Evolutionary conservation across 164 flowering plant species (phyloP), one percentile per base, ranked within the genome.

Genomic region (Magnolia officinalis): DNA sequence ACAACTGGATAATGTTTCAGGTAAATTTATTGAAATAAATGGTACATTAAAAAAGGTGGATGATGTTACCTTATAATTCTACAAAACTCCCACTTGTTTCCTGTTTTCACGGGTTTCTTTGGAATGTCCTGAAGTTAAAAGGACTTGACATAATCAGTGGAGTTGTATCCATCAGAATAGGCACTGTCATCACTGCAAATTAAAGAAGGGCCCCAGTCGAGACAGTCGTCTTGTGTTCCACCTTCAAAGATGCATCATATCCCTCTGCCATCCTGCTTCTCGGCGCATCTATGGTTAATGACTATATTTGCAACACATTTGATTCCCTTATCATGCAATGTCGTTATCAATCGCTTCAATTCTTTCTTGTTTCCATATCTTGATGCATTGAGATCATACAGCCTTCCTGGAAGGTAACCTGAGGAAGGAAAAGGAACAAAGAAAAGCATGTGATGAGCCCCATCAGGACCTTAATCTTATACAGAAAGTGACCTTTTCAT

Each of bases 401-500:
- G 79, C 80, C 90, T 87, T 72, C 95, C 95, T 0, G 95, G 98
- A 83, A 89, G 26, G 82, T 93, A 93, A 2, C 98, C 98, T 90
- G 80, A 1, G 51, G 59, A 26, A 77, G 72, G 20, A 59, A 63
- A 37, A n/a, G 72, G 45, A 70, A 29, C 20, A 24, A 49, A 67
- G 6, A 19, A 31, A 51, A 55, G 71, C 51, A 8, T 55, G 61
- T 11, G 61, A 55, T 37, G 6, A 37, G 45, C 45, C 6, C 2
- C 45, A 37, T 37, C 45, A 37, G 45, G 45, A 37, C 45, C 45
- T 37, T 37, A 37, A 37, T 37, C 45, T 37, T 37, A 37, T 37
- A 37, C 6, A 37, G 45, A 3, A 37, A 37, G 45, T 4, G 45
- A 5, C 45, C 45, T 5, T 37, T 37, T 37, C 45, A 3, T 37